Conservation (phyloP, 2,329 filamentous ascomycete species). For the Fusarium sp. region DNA sequence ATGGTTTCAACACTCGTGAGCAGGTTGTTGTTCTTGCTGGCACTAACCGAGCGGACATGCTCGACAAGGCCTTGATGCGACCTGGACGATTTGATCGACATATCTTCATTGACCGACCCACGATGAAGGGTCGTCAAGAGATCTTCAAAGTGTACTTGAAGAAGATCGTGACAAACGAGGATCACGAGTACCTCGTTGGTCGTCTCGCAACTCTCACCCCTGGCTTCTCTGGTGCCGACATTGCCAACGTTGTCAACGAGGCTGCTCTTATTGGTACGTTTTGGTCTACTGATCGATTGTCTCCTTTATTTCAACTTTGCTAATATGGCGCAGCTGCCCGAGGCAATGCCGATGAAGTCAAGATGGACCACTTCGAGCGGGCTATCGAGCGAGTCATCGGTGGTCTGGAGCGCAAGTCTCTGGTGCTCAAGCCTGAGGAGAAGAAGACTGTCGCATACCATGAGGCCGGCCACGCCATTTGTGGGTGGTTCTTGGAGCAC, state of each 20-base stretch:
- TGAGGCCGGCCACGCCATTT: conserved; percentile 97
- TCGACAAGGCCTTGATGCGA: conserved; percentile 96
- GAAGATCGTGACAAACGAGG: conserved; percentile 94
- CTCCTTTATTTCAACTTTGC: conserved; percentile 6
- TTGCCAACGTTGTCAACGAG: conserved; percentile 98
- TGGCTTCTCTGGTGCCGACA: conserved; percentile 97
- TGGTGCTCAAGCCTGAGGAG: conserved; percentile 92
- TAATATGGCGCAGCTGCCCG: conserved; percentile 76
- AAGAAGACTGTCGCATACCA: conserved; percentile 98
- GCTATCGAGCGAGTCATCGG: conserved; percentile 98
- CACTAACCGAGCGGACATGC: conserved; percentile 93
- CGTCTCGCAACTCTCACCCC: conserved; percentile 92
- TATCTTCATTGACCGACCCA: conserved; percentile 93
- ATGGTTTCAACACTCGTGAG: conserved; percentile 96
- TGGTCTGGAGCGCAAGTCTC: conserved; percentile 95
- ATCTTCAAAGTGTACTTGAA: conserved; percentile 95
- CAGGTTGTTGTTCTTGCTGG: conserved; percentile 97
- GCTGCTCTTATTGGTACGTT: conserved; percentile 91
- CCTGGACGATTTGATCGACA: conserved; percentile 97
- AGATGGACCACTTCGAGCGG: conserved; percentile 94
- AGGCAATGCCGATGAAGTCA: conserved; percentile 81
- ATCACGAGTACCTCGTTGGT: conserved; percentile 88
- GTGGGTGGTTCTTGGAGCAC: conserved; percentile 96
- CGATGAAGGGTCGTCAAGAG: conserved; percentile 95
- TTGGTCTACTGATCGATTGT: conserved; percentile 49